Conservation (phyloP, 108 stramenopile species). For the Cyclotella cryptica region DNA sequence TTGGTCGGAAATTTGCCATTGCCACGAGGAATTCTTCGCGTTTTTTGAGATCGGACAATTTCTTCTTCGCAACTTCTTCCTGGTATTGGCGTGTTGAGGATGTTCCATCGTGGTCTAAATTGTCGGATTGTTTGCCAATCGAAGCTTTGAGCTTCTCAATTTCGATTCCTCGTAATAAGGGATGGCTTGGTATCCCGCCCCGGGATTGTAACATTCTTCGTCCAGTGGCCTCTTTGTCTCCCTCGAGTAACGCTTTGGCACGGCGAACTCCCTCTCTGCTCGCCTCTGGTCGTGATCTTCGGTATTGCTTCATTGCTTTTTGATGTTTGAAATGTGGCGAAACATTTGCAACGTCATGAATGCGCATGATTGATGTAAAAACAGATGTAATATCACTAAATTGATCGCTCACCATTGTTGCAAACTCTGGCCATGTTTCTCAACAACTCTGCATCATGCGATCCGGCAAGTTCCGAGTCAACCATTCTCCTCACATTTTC, state of each 20-base stretch:
- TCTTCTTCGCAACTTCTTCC: constrained; percentile 47
- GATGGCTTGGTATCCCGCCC: constrained; percentile 77
- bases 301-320: constrained; percentile 94
- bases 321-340: constrained; percentile 31
- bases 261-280: constrained; percentile 83
- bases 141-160: constrained; percentile 52
- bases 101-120: not conserved
- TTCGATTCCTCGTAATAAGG: constrained; percentile 72
- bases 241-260: constrained; percentile 87
- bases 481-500: constrained; percentile 91
- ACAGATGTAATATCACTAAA: too few species aligned
- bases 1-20: constrained; percentile 93
- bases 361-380: too few species aligned
- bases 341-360: constrained; percentile 7
- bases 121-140: not conserved
- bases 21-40: constrained; percentile 85
- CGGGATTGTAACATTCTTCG: constrained; percentile 57
- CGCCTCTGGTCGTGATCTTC: constrained; percentile 92
- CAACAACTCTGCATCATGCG: constrained; percentile 71
- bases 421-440: constrained; percentile 70
- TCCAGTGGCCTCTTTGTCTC: constrained; percentile 69
- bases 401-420: constrained; percentile 58
- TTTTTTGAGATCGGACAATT: constrained; percentile 58
- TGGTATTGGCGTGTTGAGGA: not conserved
- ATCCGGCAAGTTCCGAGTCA: constrained; percentile 80